Evolutionary conservation across 768 basidiomycete species (phyloP), one percentile per base, ranked within the genome.

Genomic region (Pluteus cervinus): DNA sequence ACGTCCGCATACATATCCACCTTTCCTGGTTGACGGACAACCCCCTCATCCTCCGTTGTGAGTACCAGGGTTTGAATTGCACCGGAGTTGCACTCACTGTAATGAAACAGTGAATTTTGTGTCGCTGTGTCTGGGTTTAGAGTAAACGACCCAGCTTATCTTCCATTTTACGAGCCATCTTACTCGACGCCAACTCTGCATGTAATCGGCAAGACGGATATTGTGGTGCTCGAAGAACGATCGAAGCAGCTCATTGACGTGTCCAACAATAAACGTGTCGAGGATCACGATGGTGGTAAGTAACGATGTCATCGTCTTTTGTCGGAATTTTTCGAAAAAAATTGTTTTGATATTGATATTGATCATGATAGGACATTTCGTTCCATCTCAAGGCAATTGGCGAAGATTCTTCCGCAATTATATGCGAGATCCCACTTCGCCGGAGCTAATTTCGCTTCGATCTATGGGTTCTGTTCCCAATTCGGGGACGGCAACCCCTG

Each of bases 211-310:
- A 69, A 62, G 47, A 85, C 66, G 25, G 89, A 92, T 46, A 71
- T 85, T 8, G 70, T 93, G 16, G 83, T 92, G 8, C 54, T 71
- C 8, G 72, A 75, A 53, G 85, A 87, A 51, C 73, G 87, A 22
- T 75, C 85, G 0, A 67, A 66, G 42, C 52, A 56, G 11, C 60
- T 90, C 4, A 56, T 86, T 11, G 63, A 68, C 5, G 58, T 73
- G 7, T 81, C 82, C 20, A 50, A 53, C 2, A 71, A 72, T 31
- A 66, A 68, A 21, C 70, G 87, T 8, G 71, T 91, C 7, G 86
- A 86, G 52, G 71, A 69, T 46, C 89, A 92, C 40, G 76, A 78
- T 17, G 89, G 89, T 37, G 89, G 89, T 88, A 40, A 21, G 79
- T 60, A 14, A 26, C n/a, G 16, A 28, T 11, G 14, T 30, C 30